phyloP scores from a whole-genome alignment of 208 protist genomes.

The Trypanosoma boissoni region DNA sequence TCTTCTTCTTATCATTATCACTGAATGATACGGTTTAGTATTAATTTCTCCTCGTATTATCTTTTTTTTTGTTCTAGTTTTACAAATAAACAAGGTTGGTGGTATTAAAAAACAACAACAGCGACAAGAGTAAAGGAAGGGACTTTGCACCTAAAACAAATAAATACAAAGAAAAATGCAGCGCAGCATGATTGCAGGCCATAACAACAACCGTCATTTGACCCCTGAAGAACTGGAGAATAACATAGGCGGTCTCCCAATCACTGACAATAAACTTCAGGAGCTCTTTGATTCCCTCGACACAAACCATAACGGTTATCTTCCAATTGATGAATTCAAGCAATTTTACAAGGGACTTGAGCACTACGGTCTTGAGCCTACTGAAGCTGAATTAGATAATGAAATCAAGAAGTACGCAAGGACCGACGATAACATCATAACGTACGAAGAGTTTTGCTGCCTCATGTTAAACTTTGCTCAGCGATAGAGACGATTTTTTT shows the following conservation, averaged over 20 bases:
- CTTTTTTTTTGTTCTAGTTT: slow-evolving; percentile 12
- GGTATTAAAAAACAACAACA: slow-evolving; percentile 5
- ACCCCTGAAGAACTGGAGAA: slow-evolving; percentile 85
- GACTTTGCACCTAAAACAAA: slow-evolving; percentile 6
- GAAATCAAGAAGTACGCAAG: slow-evolving; percentile 78
- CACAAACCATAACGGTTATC: slow-evolving; percentile 60
- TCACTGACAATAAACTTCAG: slow-evolving; percentile 87
- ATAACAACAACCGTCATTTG: slow-evolving; percentile 93
- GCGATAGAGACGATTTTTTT: slow-evolving; percentile 42
- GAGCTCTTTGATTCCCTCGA: slow-evolving; percentile 89
- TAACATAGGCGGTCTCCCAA: slow-evolving; percentile 90
- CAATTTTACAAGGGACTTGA: slow-evolving; percentile 81
- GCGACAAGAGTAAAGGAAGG: neutral
- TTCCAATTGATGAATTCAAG: slow-evolving; percentile 77
- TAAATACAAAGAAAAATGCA: slow-evolving; percentile 57
- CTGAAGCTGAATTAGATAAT: slow-evolving; percentile 71
- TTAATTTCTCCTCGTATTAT: neutral
- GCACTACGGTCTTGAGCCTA: slow-evolving; percentile 83
- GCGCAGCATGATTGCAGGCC: slow-evolving; percentile 72
- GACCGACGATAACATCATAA: slow-evolving; percentile 69
- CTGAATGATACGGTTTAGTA: no score
- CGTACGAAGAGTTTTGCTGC: slow-evolving; percentile 90
- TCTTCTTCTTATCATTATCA: no score
- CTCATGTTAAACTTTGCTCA: slow-evolving; percentile 85
- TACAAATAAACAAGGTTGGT: neutral